Conservation (phyloP, 1,284 basidiomycete genomes). For the Macrocybe sp. region DNA sequence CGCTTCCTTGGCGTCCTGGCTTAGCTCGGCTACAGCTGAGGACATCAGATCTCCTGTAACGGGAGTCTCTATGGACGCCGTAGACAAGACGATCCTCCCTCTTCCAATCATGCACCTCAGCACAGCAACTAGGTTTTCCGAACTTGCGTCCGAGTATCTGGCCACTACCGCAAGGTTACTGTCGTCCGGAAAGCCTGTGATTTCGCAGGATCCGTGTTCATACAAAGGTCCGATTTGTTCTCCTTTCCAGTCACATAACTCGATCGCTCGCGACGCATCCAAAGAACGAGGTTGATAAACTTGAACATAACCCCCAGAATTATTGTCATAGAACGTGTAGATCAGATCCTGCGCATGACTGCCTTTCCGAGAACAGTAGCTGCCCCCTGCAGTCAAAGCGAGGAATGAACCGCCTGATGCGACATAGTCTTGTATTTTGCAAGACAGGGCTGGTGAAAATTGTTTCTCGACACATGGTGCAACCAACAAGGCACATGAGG, state of each 20-base stretch:
- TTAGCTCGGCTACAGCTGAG: conserved; percentile 24
- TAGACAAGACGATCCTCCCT: conserved; percentile 38
- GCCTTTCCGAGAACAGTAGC: conserved; percentile 11
- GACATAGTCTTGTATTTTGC: conserved; percentile 59
- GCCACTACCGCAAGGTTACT: conserved; percentile 30
- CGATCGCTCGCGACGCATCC: conserved; percentile 25
- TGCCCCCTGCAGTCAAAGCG: conserved; percentile 40
- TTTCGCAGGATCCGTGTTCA: background rate
- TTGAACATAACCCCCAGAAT: conserved; percentile 37
- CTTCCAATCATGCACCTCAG: conserved; percentile 44
- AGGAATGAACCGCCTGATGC: conserved; percentile 66
- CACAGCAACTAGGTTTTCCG: conserved; percentile 38
- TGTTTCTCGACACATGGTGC: conserved; percentile 59
- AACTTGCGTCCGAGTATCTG: conserved; percentile 19
- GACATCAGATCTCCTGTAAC: conserved; percentile 37
- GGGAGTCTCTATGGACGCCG: conserved; percentile 59
- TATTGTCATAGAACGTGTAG: conserved; percentile 53
- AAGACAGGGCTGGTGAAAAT: conserved; percentile 38
- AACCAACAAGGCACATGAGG: conserved; percentile 72
- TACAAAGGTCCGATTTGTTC: conserved; percentile 15
- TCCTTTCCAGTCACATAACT: conserved; percentile 20
- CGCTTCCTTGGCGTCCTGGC: conserved; percentile 26
- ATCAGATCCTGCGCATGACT: conserved; percentile 29
- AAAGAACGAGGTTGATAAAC: conserved; percentile 36
- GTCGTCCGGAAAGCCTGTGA: conserved; percentile 19